phyloP scores from a whole-genome alignment of 2,329 filamentous ascomycete genomes.

The Blastomyces emzantsi region DNA sequence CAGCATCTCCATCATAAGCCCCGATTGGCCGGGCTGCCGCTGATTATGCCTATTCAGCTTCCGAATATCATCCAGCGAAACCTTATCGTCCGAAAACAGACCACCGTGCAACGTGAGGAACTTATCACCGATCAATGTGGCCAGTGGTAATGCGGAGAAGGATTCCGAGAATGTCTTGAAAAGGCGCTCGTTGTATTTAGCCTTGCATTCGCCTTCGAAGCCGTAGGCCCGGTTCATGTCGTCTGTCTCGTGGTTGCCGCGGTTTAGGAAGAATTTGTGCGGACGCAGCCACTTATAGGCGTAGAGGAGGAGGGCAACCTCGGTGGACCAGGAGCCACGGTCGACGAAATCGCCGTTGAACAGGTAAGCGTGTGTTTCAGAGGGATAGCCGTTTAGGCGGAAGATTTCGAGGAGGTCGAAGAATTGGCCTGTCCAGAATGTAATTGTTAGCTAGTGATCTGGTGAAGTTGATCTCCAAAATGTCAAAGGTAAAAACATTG shows the following conservation, averaged over 20 bases:
- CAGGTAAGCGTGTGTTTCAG: constrained; percentile 81
- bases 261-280: constrained; percentile 83
- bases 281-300: constrained; percentile 95
- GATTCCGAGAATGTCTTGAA: constrained; percentile 99
- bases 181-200: constrained; percentile 90
- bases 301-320: constrained; percentile 87
- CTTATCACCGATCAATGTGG: constrained; percentile 82
- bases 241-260: constrained; percentile 97
- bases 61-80: constrained; percentile 85
- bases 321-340: constrained; percentile 94
- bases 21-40: constrained; percentile 82
- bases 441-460: neutral
- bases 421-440: constrained; percentile 64
- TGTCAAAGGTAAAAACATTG: neutral
- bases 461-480: neutral
- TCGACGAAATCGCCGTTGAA: constrained; percentile 99
- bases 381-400: constrained; percentile 75
- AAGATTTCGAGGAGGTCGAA: constrained; percentile 97
- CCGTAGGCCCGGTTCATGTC: constrained; percentile 99
- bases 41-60: constrained; percentile 87
- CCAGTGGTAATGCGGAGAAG: constrained; percentile 87
- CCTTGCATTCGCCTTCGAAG: constrained; percentile 96
- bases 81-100: constrained; percentile 86
- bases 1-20: constrained; percentile 99
- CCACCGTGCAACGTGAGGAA: constrained; percentile 91